Conservation (phyloP, 129 eudicot species). For the Saposhnikovia divaricata region DNA sequence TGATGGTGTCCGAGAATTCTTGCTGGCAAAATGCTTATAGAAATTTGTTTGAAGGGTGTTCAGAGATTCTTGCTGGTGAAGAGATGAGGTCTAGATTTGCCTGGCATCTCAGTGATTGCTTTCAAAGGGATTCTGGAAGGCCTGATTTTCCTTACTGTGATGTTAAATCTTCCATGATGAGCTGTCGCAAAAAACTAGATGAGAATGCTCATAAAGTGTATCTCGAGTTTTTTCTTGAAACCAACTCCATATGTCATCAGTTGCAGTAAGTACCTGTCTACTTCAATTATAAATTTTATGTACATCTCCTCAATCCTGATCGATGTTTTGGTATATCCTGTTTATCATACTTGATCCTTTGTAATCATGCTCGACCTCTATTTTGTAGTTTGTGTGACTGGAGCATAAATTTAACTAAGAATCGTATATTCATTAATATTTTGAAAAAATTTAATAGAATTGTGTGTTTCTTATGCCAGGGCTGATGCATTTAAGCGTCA, state of each 20-base stretch:
- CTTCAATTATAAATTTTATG: too few species aligned
- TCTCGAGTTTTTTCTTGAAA: conserved; percentile 68
- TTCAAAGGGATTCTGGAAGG: conserved; percentile 67
- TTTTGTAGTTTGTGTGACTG: not conserved
- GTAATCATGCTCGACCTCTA: not conserved
- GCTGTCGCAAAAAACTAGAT: conserved; percentile 42
- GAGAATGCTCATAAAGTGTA: conserved; percentile 41
- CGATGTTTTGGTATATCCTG: not conserved
- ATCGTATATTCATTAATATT: not conserved
- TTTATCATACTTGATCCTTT: not conserved
- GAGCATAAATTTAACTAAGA: not conserved
- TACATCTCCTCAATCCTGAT: not conserved
- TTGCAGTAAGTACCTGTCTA: conserved; percentile 41
- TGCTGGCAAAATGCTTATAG: conserved; percentile 75
- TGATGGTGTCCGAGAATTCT: conserved; percentile 35
- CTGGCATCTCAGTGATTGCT: conserved; percentile 80
- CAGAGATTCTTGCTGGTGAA: conserved; percentile 65
- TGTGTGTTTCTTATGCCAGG: not conserved
- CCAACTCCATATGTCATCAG: conserved; percentile 74
- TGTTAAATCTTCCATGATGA: conserved; percentile 36
- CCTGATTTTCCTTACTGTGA: conserved; percentile 55
- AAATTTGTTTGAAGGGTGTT: conserved; percentile 57
- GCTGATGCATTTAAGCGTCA: conserved; percentile 4
- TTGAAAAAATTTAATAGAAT: not conserved
- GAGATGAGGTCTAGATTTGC: conserved; percentile 55